phyloP scores from a whole-genome alignment of 2,329 filamentous ascomycete genomes.

The Sclerotinia sclerotiorum region DNA sequence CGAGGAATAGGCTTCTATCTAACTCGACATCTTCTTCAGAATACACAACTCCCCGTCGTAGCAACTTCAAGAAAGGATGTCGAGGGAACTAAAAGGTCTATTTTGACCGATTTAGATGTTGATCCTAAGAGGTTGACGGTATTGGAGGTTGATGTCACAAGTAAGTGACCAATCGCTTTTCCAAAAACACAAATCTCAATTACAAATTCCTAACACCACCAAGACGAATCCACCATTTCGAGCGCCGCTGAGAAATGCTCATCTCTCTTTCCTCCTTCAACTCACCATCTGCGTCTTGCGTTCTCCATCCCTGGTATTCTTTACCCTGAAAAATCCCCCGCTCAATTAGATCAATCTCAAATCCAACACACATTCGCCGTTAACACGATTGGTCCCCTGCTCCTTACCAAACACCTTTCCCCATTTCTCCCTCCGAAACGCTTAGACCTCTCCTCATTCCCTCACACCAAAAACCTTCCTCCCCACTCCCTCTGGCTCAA shows the following conservation, averaged over 20 bases:
- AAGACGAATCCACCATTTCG: conserved; percentile 61
- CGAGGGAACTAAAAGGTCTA: conserved; percentile 47
- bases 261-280: conserved; percentile 51
- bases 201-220: neutral
- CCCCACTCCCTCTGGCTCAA: conserved; percentile 64
- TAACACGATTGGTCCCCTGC: conserved; percentile 71
- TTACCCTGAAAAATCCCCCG: conserved; percentile 68
- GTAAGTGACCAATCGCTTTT: conserved; percentile 42
- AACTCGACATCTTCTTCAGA: conserved; percentile 56
- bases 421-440: conserved; percentile 64
- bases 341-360: conserved; percentile 59
- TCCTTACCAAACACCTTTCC: conserved; percentile 75
- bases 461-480: conserved; percentile 43
- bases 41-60: conserved; percentile 57
- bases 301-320: conserved; percentile 72
- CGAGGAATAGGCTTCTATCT: conserved; percentile 63
- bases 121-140: conserved; percentile 50
- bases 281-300: conserved; percentile 64
- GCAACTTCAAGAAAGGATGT: conserved; percentile 59
- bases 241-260: conserved; percentile 54
- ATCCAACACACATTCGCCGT: conserved; percentile 70
- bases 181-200: neutral
- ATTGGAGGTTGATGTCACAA: conserved; percentile 56
- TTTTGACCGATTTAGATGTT: conserved; percentile 51
- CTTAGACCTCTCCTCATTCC: conserved; percentile 41